Evolutionary conservation across 2,329 filamentous ascomycete genomes (phyloP), one percentile per base, ranked within the genome.

Genomic region (Microdochium bolleyi): DNA sequence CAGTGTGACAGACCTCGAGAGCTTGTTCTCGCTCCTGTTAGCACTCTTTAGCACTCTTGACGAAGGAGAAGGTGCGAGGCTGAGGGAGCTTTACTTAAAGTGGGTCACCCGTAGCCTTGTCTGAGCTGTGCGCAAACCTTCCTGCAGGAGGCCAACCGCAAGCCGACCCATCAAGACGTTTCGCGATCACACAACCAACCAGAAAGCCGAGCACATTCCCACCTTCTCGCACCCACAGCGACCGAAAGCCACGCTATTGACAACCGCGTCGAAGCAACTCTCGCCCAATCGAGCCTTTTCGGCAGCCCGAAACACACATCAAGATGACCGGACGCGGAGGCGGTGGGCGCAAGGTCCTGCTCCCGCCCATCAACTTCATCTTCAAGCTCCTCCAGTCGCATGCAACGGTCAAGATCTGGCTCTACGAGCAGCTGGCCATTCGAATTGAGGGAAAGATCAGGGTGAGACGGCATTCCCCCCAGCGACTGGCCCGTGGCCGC

Each of bases 371-470:
- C 75, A 92, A 94, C 73, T 91, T 91, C 72, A 92, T 94, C 70
- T 94, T 94, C 83, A 95, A 94, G 78, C 86, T 96, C 38, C 82
- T 97, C 10, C 92, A 85, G 64, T 74, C 72, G 70, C 86, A 91
- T 65, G 85, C 88, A 16, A 92, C 87, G 1, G 90, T 97, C 38
- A 89, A 88, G 62, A 89, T 99, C 66, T 99, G 94, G 94, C 78
- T 99, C 44, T 97, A 95, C 71, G 94, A 99, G 75, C 94, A 99
- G 78, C 77, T 97, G 52, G 85, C 85, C 14, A 92, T 96, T 66
- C 82, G 94, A 55, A 96, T 99, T 65, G 92, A 97, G 74, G 94
- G 94, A 57, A 96, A 92, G 75, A 96, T 99, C 60, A 83, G 94
- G 65, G 92, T 95, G 70, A 58, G 85, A 16, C 21, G 7, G 37